A percentile compares a stretch with the other conserved stretches of the same genome.
phyloP scores from a whole-genome alignment of 768 basidiomycete species.

The Auricularia heimuer region DNA sequence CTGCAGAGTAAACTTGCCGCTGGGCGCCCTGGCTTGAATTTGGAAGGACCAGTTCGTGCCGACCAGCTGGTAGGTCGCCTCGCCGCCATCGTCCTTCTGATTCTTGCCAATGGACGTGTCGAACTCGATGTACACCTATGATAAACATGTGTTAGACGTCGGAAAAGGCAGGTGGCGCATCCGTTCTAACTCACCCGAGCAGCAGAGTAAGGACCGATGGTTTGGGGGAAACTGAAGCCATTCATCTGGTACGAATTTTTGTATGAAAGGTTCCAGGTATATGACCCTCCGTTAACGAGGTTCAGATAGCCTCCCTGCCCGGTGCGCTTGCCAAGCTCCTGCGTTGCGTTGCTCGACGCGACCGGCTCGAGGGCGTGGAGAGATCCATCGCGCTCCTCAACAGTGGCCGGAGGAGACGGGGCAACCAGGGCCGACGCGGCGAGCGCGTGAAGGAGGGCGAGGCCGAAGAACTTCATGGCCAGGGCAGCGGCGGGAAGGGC shows the following conservation, averaged over 20 bases:
- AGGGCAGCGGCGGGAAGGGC: no score
- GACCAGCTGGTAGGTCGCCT: background rate
- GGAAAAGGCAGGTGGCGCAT: no score
- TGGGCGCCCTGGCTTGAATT: background rate
- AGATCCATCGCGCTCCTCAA: background rate
- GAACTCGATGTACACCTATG: conserved; percentile 1
- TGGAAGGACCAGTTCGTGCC: background rate
- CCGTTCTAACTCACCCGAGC: background rate
- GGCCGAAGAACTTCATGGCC: background rate
- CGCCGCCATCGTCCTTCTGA: background rate
- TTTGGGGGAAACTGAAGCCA: background rate
- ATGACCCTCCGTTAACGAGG: background rate
- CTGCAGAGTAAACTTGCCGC: background rate
- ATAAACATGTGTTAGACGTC: no score
- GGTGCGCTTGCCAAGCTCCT: background rate
- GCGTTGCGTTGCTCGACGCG: background rate
- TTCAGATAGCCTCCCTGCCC: background rate
- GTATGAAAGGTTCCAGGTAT: background rate
- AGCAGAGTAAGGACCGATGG: background rate
- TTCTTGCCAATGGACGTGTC: background rate
- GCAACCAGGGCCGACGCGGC: background rate
- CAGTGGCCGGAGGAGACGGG: background rate
- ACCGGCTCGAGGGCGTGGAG: background rate
- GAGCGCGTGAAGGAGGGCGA: background rate
- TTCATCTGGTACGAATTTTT: background rate